Evolutionary conservation across 441 rosid genomes (phyloP).

Genomic region (Cnidoscolus chayamansa): DNA sequence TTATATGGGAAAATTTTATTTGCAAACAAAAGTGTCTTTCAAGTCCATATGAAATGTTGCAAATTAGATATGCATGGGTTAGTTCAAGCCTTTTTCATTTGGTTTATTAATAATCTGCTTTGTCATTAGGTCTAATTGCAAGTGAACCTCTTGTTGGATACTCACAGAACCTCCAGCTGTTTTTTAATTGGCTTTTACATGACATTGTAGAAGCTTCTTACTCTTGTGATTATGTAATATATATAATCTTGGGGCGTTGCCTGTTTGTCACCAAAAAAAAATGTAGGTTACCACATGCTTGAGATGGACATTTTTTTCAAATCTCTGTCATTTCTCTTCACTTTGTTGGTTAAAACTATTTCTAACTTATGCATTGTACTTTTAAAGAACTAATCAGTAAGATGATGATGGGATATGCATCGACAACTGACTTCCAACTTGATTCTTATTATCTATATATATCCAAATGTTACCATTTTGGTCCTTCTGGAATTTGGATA

Average conservation of each 20-base stretch:
- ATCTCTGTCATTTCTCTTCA: not conserved
- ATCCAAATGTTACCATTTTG: not conserved
- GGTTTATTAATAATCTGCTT: too few species aligned
- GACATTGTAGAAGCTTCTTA: too few species aligned
- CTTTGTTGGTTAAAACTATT: not conserved
- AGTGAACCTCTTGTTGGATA: too few species aligned
- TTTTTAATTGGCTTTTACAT: too few species aligned
- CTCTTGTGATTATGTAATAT: too few species aligned
- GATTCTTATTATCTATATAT: not conserved
- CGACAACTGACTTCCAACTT: not conserved
- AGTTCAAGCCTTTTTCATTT: too few species aligned
- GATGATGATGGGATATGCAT: too few species aligned
- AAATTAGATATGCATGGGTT: too few species aligned
- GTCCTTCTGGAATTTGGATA: not conserved
- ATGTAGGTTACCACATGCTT: not conserved
- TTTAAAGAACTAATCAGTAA: not conserved
- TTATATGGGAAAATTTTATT: not conserved
- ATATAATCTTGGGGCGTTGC: too few species aligned
- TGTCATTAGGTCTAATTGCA: too few species aligned
- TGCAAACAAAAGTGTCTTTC: not conserved
- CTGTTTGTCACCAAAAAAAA: too few species aligned
- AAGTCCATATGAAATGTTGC: not conserved
- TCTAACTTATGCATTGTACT: not conserved
- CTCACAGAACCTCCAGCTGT: too few species aligned
- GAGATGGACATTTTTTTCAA: not conserved